These are phyloP conservation scores for Trichoderma sp. DNA, from an alignment of 2,329 filamentous ascomycete genomes.

Conservation along the genomic window DNA sequence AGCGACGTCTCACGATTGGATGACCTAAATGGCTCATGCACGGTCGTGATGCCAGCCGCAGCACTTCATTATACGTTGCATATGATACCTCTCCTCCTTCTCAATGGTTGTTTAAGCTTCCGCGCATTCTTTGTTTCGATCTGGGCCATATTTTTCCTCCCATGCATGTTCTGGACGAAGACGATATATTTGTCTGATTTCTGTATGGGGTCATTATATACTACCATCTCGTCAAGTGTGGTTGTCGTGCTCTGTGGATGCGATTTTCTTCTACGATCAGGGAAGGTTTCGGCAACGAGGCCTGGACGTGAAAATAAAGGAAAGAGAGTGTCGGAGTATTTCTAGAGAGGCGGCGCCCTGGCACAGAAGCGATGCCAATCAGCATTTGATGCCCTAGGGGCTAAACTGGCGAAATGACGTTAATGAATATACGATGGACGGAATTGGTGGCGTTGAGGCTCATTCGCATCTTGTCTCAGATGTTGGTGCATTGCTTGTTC, in stretches of 20 bases:
- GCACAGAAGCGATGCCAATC: conserved; percentile 20
- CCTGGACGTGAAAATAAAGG: neutral
- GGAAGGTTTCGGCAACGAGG: neutral
- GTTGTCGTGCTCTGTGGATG: neutral
- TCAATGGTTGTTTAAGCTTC: conserved; percentile 4
- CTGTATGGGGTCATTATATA: neutral
- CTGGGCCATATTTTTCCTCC: neutral
- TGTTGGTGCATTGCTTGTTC: neutral
- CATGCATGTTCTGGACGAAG: neutral
- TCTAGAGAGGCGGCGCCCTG: conserved; percentile 4
- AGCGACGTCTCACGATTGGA: neutral
- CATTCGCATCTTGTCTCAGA: conserved; percentile 2
- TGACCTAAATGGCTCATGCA: neutral
- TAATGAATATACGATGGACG: conserved; percentile 28
- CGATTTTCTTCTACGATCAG: neutral
- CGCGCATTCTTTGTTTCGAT: neutral
- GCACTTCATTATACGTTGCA: neutral
- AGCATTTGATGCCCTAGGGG: conserved; percentile 19
- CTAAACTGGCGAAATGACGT: conserved; percentile 14
- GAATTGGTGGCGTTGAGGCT: conserved; percentile 20
- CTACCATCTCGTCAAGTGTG: neutral
- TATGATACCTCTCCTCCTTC: neutral
- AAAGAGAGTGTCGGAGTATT: neutral
- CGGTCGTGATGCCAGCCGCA: neutral
- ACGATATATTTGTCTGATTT: conserved; percentile 2